phyloP scores from a whole-genome alignment of 208 protist genomes.

The Crithidia expoeki region DNA sequence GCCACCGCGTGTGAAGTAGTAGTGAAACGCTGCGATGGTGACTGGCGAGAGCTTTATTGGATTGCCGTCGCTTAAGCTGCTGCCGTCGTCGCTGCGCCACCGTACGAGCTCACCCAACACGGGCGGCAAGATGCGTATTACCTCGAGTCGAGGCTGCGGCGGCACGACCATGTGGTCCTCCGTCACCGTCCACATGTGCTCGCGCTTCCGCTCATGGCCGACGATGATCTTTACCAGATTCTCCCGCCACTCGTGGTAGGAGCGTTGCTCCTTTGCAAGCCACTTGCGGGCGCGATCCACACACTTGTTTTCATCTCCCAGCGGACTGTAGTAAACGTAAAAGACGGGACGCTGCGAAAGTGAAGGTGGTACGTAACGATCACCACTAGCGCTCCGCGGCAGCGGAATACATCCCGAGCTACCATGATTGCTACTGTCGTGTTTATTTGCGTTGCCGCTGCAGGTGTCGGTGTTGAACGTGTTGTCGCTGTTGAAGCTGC shows the following conservation, averaged over 20 bases:
- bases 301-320: conserved; percentile 61
- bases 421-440: not conserved
- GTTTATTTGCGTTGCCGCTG: not conserved
- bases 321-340: conserved; percentile 64
- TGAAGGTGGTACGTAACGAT: not conserved
- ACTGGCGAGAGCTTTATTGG: conserved; percentile 19
- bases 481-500: not conserved
- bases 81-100: conserved; percentile 39
- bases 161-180: conserved; percentile 3
- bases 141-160: conserved; percentile 12
- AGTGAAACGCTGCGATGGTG: conserved; percentile 24
- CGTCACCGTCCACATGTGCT: conserved; percentile 16
- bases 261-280: conserved; percentile 47
- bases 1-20: conserved; percentile 18
- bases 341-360: conserved; percentile 35
- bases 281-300: conserved; percentile 51
- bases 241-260: conserved; percentile 49
- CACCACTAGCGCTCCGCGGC: not conserved
- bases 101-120: conserved; percentile 61
- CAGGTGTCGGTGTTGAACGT: not conserved
- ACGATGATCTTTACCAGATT: conserved; percentile 28
- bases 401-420: not conserved
- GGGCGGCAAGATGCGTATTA: conserved; percentile 44
- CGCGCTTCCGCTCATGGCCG: conserved; percentile 29
- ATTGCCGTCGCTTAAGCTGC: not conserved